Percentiles rank a stretch among this genome's conserved stretches.
phyloP scores from a whole-genome alignment of 805 yeast species.

The Ogataea ganodermae region DNA sequence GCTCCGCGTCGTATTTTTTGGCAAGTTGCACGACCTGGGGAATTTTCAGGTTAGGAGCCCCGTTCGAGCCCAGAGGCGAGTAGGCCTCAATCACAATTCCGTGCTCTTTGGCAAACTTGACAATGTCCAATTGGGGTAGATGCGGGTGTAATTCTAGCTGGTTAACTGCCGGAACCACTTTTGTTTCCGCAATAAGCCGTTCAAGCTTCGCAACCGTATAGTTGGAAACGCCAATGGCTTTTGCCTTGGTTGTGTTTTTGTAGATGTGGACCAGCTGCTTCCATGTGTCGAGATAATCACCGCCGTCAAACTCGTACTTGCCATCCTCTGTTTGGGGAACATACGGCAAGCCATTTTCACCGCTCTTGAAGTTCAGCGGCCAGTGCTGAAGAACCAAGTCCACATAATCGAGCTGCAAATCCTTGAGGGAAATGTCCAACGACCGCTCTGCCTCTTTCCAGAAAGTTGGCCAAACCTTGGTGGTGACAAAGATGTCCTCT shows the following conservation, averaged over 20 bases:
- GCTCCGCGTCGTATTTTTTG: slow-evolving; percentile 50
- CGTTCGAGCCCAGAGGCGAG: slow-evolving; percentile 64
- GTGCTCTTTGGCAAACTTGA: slow-evolving; percentile 39
- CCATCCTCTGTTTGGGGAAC: slow-evolving; percentile 42
- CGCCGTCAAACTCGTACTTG: slow-evolving; percentile 65
- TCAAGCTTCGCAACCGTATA: slow-evolving; percentile 43
- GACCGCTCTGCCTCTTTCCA: slow-evolving; percentile 45
- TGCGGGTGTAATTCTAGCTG: slow-evolving; percentile 57
- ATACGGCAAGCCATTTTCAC: slow-evolving; percentile 41
- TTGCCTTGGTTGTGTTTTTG: slow-evolving; percentile 48
- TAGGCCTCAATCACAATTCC: slow-evolving; percentile 52
- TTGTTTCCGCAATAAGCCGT: slow-evolving; percentile 43
- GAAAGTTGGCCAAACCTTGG: slow-evolving; percentile 63
- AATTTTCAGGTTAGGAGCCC: slow-evolving; percentile 62
- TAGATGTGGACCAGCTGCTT: slow-evolving; percentile 75
- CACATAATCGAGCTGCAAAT: slow-evolving; percentile 47
- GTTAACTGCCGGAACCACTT: slow-evolving; percentile 53
- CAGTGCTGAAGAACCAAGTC: slow-evolving; percentile 51
- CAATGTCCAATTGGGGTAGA: slow-evolving; percentile 43
- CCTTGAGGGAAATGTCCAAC: slow-evolving; percentile 41
- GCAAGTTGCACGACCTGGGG: slow-evolving; percentile 56
- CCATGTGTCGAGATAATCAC: slow-evolving; percentile 75
- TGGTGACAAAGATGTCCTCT: slow-evolving; percentile 66
- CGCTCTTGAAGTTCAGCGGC: slow-evolving; percentile 48
- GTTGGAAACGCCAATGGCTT: slow-evolving; percentile 62